phyloP scores from a whole-genome alignment of 495 filamentous ascomycete species.

The Talaromyces stipitatus region DNA sequence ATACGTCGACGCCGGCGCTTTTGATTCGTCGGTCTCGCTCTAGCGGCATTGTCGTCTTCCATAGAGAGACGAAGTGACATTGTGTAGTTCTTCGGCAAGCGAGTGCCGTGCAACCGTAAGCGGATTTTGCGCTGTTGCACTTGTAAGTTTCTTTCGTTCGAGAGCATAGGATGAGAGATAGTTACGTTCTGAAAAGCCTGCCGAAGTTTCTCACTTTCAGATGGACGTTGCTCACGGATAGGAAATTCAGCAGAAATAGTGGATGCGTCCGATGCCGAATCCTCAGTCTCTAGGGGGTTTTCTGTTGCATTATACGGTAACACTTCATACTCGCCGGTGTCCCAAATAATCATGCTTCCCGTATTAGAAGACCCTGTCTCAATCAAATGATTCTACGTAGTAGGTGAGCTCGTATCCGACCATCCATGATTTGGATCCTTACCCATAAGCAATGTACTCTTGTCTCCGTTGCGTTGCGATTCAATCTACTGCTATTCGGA shows the following conservation, averaged over 20 bases:
- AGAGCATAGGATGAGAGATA: neutral
- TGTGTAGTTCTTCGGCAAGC: constrained; percentile 51
- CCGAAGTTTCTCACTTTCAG: constrained; percentile 46
- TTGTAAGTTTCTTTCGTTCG: neutral
- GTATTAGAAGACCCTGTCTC: constrained; percentile 53
- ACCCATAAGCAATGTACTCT: constrained; percentile 61
- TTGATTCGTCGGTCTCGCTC: constrained; percentile 17
- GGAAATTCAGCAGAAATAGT: neutral
- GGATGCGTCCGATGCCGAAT: constrained; percentile 27
- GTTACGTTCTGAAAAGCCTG: constrained; percentile 43
- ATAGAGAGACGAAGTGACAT: constrained; percentile 42
- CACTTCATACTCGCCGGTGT: constrained; percentile 58
- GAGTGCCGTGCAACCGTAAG: constrained; percentile 50
- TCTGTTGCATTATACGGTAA: constrained; percentile 33
- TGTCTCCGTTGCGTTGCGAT: constrained; percentile 60
- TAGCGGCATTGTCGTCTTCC: constrained; percentile 35
- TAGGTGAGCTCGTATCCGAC: neutral
- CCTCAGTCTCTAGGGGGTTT: constrained; percentile 34
- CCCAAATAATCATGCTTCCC: constrained; percentile 63
- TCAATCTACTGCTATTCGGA: constrained; percentile 48
- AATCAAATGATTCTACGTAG: constrained; percentile 53
- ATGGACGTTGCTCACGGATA: constrained; percentile 11
- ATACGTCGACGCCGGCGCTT: constrained; percentile 22
- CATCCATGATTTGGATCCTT: constrained; percentile 13
- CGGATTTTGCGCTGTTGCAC: constrained; percentile 46